Evolutionary conservation across 805 yeast species (phyloP).

Genomic region (Isabelozyma gotoi): DNA sequence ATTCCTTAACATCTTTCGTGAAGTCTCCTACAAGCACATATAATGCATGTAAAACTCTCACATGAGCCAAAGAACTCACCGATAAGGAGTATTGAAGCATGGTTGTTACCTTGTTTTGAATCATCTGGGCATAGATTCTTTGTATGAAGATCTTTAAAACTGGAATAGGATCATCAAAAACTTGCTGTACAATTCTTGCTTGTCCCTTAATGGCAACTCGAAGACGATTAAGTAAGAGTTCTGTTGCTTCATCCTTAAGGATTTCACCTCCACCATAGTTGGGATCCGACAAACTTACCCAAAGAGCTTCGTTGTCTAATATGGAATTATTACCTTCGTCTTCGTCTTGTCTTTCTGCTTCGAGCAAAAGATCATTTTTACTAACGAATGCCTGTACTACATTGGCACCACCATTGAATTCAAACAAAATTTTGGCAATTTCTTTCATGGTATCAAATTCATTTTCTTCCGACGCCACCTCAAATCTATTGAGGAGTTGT

Average conservation of each 20-base stretch:
- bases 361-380: conserved; percentile 70
- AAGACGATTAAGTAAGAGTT: conserved; percentile 50
- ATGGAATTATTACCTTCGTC: conserved; percentile 32
- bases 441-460: conserved; percentile 73
- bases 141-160: conserved; percentile 73
- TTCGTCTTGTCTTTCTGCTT: conserved; percentile 31
- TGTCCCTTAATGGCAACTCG: conserved; percentile 65
- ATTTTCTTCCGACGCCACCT: conserved; percentile 67
- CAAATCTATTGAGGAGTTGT: conserved; percentile 66
- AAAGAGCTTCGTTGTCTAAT: conserved; percentile 47
- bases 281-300: conserved; percentile 65
- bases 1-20: conserved; percentile 64
- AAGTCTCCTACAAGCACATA: conserved; percentile 58
- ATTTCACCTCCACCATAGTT: conserved; percentile 41
- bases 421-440: conserved; percentile 69
- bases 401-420: conserved; percentile 81
- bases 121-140: conserved; percentile 72
- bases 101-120: conserved; percentile 54
- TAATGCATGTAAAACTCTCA: conserved; percentile 71
- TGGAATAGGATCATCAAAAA: conserved; percentile 67
- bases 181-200: conserved; percentile 68
- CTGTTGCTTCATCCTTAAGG: conserved; percentile 53
- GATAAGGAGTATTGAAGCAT: conserved; percentile 64
- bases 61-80: conserved; percentile 66
- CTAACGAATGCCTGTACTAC: conserved; percentile 81